These are phyloP conservation scores for Hygrophila difformis DNA, from an alignment of 257 asterid species.

Conservation along the genomic window DNA sequence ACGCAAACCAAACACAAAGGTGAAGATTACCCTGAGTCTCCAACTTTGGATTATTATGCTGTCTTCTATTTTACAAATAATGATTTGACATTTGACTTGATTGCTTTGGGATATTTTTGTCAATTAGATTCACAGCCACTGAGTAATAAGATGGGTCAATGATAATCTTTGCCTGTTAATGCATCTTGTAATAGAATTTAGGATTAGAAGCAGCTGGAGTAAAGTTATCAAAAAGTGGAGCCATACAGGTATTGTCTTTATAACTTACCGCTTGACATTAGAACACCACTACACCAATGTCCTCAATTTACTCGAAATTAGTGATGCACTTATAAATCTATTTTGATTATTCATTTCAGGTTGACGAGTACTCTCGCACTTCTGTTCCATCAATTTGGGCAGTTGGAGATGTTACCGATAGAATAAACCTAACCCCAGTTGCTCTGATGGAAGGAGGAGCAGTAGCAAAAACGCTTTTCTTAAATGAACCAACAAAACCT, in stretches of 20 bases:
- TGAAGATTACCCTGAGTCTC: slow-evolving; percentile 16
- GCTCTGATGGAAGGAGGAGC: slow-evolving; percentile 99
- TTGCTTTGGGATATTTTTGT: slow-evolving; percentile 9
- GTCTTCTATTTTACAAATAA: slow-evolving; percentile 1
- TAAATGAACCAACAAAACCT: slow-evolving; percentile 61
- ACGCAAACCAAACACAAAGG: slow-evolving; percentile 78
- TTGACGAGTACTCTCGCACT: slow-evolving; percentile 80
- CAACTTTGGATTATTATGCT: neutral
- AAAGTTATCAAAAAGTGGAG: slow-evolving; percentile 71
- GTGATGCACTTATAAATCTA: slow-evolving; percentile 1
- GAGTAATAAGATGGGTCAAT: slow-evolving; percentile 10
- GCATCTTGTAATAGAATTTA: slow-evolving; percentile 53
- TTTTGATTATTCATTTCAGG: slow-evolving; percentile 36
- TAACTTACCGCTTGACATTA: neutral
- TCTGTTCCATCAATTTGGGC: slow-evolving; percentile 99
- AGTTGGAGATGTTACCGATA: slow-evolving; percentile 96
- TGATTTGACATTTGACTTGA: neutral
- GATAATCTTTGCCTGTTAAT: slow-evolving; percentile 9
- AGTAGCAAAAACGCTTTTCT: slow-evolving; percentile 76
- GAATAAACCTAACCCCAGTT: slow-evolving; percentile 96
- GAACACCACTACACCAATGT: too few relatives aligned
- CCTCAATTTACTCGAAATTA: neutral
- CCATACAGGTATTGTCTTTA: slow-evolving; percentile 56
- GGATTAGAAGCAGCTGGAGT: slow-evolving; percentile 86
- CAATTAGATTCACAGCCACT: slow-evolving; percentile 1